phyloP scores from a whole-genome alignment of 2,329 filamentous ascomycete genomes.

The Mycosphaerella arachidis region DNA sequence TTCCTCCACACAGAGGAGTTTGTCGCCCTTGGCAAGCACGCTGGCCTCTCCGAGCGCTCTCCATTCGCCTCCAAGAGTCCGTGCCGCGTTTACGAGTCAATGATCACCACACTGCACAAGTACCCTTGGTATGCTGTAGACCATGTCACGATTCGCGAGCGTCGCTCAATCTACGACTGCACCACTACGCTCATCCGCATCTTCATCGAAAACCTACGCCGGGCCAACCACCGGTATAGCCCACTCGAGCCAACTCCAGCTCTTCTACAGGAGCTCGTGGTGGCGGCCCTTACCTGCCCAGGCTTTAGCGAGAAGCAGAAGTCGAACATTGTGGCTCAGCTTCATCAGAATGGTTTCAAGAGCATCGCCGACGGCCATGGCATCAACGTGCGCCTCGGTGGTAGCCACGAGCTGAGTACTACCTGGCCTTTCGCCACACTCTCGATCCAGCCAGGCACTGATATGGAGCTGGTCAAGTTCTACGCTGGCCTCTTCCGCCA shows the following conservation, averaged over 20 bases:
- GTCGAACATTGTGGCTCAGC: constrained; percentile 16
- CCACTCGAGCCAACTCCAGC: constrained; percentile 19
- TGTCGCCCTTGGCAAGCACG: constrained; percentile 43
- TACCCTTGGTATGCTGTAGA: constrained; percentile 48
- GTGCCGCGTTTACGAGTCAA: constrained; percentile 51
- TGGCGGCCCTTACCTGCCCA: constrained; percentile 29
- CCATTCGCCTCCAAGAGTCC: constrained; percentile 47
- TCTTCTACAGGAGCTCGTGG: constrained; percentile 31
- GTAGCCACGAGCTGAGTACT: constrained; percentile 13
- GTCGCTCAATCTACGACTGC: constrained; percentile 42
- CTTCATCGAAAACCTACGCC: constrained; percentile 24
- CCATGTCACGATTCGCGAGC: constrained; percentile 45
- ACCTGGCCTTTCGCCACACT: constrained; percentile 33
- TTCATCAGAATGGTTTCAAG: constrained; percentile 19
- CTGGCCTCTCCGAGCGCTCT: constrained; percentile 47
- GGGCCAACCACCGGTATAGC: constrained; percentile 9
- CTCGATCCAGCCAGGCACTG: constrained; percentile 18
- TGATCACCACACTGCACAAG: constrained; percentile 51
- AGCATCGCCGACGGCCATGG: constrained; percentile 17
- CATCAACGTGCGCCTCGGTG: constrained; percentile 26
- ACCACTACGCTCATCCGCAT: constrained; percentile 21
- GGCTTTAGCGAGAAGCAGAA: constrained; percentile 35
- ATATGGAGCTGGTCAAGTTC: constrained; percentile 25
- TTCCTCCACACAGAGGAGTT: constrained; percentile 51
- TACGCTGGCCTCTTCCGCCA: constrained; percentile 26